Evolutionary conservation across 1,284 basidiomycete species (phyloP).

Genomic region (Apiotrichum sp.): DNA sequence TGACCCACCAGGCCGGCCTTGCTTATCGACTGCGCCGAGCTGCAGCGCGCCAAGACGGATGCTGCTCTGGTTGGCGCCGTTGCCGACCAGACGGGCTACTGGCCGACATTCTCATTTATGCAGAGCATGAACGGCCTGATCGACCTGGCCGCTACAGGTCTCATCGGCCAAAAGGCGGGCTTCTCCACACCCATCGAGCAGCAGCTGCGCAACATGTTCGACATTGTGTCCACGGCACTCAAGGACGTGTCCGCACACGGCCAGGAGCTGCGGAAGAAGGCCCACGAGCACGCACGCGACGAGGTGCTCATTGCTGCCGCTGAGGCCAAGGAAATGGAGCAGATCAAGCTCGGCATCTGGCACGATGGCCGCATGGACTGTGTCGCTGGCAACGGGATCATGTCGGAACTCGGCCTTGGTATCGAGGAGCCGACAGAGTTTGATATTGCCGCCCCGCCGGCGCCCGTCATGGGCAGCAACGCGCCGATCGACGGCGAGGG

Average conservation of each 20-base stretch:
- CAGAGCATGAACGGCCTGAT: slow-evolving; percentile 78
- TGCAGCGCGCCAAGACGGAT: slow-evolving; percentile 70
- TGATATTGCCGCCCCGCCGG: slow-evolving; percentile 41
- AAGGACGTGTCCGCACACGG: slow-evolving; percentile 52
- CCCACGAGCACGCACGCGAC: slow-evolving; percentile 23
- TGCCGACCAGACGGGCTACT: slow-evolving; percentile 72
- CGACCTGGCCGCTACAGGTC: slow-evolving; percentile 83
- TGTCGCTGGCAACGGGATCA: slow-evolving; percentile 72
- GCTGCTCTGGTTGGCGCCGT: slow-evolving; percentile 61
- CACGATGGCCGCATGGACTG: slow-evolving; percentile 76
- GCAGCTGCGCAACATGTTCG: slow-evolving; percentile 80
- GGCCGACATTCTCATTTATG: slow-evolving; percentile 83
- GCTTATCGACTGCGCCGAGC: slow-evolving; percentile 71
- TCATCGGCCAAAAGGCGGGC: slow-evolving; percentile 95
- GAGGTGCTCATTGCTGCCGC: slow-evolving; percentile 22
- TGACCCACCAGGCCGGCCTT: slow-evolving; percentile 56
- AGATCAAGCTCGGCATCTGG: slow-evolving; percentile 59
- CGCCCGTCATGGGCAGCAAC: slow-evolving; percentile 29
- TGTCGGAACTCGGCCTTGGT: slow-evolving; percentile 73
- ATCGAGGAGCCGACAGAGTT: slow-evolving; percentile 55
- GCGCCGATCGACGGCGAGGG: slow-evolving; percentile 31
- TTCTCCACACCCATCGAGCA: slow-evolving; percentile 75
- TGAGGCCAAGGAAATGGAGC: slow-evolving; percentile 28
- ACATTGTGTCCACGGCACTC: slow-evolving; percentile 67
- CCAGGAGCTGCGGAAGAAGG: slow-evolving; percentile 48